Conservation (phyloP, 139 green algal species). For the Dunaliella sp. region DNA sequence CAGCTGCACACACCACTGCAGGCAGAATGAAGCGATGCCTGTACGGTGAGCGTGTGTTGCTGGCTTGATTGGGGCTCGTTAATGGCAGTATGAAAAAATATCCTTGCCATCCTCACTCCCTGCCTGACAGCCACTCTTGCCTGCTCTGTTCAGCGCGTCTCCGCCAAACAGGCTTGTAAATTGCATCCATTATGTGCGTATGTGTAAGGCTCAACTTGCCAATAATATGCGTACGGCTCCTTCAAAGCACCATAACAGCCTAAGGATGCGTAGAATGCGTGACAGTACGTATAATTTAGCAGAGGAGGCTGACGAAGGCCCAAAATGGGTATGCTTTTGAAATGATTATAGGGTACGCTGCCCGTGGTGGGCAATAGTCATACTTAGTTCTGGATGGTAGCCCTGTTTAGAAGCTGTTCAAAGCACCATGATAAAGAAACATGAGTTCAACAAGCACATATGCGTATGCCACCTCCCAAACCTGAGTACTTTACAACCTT, state of each 20-base stretch:
- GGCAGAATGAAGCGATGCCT: not conserved
- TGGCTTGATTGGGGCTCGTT: not conserved
- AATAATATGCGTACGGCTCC: not conserved
- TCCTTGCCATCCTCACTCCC: too few relatives aligned
- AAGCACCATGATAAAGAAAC: too few relatives aligned
- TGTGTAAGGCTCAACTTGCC: not conserved
- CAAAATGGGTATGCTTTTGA: not conserved
- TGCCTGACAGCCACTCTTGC: too few relatives aligned
- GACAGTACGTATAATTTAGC: not conserved
- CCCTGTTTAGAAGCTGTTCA: too few relatives aligned
- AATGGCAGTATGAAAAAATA: not conserved
- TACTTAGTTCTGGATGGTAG: too few relatives aligned
- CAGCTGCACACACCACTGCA: not conserved
- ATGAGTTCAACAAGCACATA: too few relatives aligned
- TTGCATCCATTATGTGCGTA: not conserved
- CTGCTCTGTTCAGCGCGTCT: not conserved
- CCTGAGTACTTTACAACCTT: too few relatives aligned
- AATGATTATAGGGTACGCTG: not conserved
- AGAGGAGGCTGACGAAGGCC: not conserved
- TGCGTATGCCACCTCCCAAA: too few relatives aligned
- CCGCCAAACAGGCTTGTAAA: not conserved
- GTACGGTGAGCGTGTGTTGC: not conserved
- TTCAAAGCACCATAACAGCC: too few relatives aligned
- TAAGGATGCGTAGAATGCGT: too few relatives aligned
- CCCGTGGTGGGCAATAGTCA: too few relatives aligned